Evolutionary conservation across 2,329 filamentous ascomycete genomes (phyloP).

Genomic region (Westerdykella ornata): DNA sequence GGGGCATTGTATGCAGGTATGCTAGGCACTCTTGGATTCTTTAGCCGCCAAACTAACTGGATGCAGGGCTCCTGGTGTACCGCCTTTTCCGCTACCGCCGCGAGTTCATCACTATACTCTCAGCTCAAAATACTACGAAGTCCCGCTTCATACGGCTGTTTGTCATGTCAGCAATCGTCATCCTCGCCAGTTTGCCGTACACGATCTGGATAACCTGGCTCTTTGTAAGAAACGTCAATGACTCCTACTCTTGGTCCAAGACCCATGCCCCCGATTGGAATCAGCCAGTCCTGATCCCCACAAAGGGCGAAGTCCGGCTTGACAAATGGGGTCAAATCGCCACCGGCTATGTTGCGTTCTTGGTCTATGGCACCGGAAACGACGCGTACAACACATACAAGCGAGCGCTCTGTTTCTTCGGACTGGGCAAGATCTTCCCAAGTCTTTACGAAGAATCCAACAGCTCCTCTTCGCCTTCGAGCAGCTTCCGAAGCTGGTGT

Average conservation of each 20-base stretch:
- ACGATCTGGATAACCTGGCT: conserved; percentile 26
- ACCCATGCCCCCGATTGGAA: conserved; percentile 50
- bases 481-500: conserved; percentile 14
- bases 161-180: conserved; percentile 48
- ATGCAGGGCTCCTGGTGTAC: conserved; percentile 50
- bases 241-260: conserved; percentile 47
- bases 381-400: conserved; percentile 46
- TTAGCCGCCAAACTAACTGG: conserved; percentile 1
- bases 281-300: conserved; percentile 44
- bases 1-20: conserved; percentile 54
- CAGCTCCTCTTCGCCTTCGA: conserved; percentile 9
- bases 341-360: conserved; percentile 51
- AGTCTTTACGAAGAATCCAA: conserved; percentile 17
- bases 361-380: conserved; percentile 58
- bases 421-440: conserved; percentile 27
- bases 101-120: conserved; percentile 52
- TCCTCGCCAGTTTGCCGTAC: conserved; percentile 49
- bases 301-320: conserved; percentile 42
- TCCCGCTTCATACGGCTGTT: conserved; percentile 58
- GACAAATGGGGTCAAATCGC: conserved; percentile 55
- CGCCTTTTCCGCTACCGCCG: conserved; percentile 56
- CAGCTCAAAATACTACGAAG: conserved; percentile 48
- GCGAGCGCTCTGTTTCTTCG: conserved; percentile 17
- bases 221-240: conserved; percentile 43
- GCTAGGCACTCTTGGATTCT: conserved; percentile 14